Percentiles rank a stretch among this genome's conserved stretches.
phyloP scores from a whole-genome alignment of 176 grass and related monocot genomes.

The Tuctoria greenei region DNA sequence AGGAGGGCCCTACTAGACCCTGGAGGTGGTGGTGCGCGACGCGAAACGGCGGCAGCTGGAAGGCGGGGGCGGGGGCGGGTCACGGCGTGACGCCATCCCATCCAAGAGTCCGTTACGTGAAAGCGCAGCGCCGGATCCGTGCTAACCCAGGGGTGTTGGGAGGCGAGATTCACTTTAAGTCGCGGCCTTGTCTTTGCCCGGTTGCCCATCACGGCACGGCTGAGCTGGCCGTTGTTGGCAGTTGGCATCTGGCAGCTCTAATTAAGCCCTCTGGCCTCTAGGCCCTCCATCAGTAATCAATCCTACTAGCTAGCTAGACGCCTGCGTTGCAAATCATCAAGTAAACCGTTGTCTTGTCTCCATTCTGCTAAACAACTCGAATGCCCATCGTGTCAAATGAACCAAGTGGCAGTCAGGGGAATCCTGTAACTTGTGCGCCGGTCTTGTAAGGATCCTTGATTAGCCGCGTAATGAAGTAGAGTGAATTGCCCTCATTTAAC shows the following conservation, averaged over 20 bases:
- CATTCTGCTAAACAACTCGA: no score
- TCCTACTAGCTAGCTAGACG: background rate
- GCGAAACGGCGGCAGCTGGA: no score
- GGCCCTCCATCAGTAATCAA: no score
- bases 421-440: background rate
- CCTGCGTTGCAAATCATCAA: background rate
- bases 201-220: background rate
- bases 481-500: no score
- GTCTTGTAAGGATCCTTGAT: constrained; percentile 16
- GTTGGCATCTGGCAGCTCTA: background rate
- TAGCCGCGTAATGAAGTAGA: no score
- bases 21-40: no score
- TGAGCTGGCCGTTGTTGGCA: background rate
- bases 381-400: background rate
- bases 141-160: background rate
- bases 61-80: no score
- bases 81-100: no score
- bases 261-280: no score
- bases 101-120: background rate
- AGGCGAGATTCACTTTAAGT: no score
- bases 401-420: background rate
- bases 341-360: background rate
- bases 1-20: no score
- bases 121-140: background rate
- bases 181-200: no score